Evolutionary conservation across 139 green algal genomes (phyloP), one percentile per base, ranked within the genome.

Genomic region (Auxenochlorella pyrenoidosa): DNA sequence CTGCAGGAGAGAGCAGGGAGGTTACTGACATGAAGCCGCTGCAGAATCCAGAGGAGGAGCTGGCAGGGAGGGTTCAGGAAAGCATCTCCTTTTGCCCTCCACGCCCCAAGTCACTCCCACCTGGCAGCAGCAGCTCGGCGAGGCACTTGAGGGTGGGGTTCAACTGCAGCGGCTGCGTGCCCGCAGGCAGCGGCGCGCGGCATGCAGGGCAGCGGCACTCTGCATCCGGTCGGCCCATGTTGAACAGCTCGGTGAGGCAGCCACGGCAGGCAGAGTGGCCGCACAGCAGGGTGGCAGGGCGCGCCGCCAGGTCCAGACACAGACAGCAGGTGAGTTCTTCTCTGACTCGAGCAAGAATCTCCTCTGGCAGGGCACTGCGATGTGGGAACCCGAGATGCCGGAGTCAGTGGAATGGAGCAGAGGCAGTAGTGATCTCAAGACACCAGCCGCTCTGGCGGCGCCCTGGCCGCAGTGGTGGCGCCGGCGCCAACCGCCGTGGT

Each of bases 71-170:
- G 63, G 5, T 36, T 36, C 3, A 16, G 28, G 24, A 36, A 38
- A 54, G 38, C 71, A 54, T 19, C 71, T 16, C 71, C 18, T 1
- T 30, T 24, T 6, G 36, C n/a, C 68, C 10, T 36, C 3, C 40
- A 38, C 16, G 40, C 24, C 36, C 3, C 40, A 26, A 13, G 4
- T 59, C 51, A 36, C 79, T 59, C 79, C 28, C 79, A 84, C 79
- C 79, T 54, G 79, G 79, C 32, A 84, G 79, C 79, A 84, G 79
- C 79, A 84, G 79, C 79, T 84, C 58, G 24, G 58, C 58, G 18
- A 84, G 60, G 36, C 24, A 51, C 79, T 75, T 84, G 58, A 84
- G 54, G 3, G 58, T 59, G 30, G 36, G 28, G 36, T 84, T 84
- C 24, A 84, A 13, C 24, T 40, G 5, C 36, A 84, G 79, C 2